Evolutionary conservation across 352 stramenopile genomes (phyloP), one percentile per base, ranked within the genome.

Genomic region (Globisporangium paddicum): DNA sequence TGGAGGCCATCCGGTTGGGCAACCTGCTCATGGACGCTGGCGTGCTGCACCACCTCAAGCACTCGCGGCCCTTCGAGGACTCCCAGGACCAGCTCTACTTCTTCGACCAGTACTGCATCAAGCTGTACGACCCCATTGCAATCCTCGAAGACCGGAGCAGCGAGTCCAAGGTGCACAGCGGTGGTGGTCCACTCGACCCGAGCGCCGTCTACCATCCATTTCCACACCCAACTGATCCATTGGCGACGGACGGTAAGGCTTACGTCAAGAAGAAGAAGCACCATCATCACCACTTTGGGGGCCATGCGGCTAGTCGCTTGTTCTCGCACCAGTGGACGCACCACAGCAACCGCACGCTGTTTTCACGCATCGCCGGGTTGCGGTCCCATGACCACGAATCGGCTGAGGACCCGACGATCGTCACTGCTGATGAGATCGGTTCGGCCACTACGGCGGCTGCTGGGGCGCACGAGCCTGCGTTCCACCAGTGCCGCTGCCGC

Each of bases 21-120:
- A 81, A 81, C 45, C 48, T 70, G 48, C 47, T 77, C 30, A 56
- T 80, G 53, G 64, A 77, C 28, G 61, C 63, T 2, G 64, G 66
- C 2, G 63, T 72, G 23, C 34, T 80, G 2, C 71, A 77, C 38
- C 66, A 75, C 55, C 44, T 64, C 35, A 75, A 75, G 42, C 66
- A 75, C 45, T 41, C 51, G 3, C 42, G 55, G 9, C 37, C 51
- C 23, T 77, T 75, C 37, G 57, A 73, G 34, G 41, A 65, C 41
- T 54, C 34, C 32, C 54, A 54, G 2, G 44, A 49, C 14, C 37
- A 42, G 28, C 30, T 62, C 13, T 77, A 77, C 51, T 72, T 53
- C 32, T 72, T 74, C 13, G 69, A 77, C 48, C 57, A 71, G 8
- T 48, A 64, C 11, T 38, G 47, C n/a, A 65, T 73, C 26, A n/a